These are phyloP conservation scores for Naganishia friedmannii DNA, from an alignment of 768 basidiomycete species.

Conservation along the genomic window DNA sequence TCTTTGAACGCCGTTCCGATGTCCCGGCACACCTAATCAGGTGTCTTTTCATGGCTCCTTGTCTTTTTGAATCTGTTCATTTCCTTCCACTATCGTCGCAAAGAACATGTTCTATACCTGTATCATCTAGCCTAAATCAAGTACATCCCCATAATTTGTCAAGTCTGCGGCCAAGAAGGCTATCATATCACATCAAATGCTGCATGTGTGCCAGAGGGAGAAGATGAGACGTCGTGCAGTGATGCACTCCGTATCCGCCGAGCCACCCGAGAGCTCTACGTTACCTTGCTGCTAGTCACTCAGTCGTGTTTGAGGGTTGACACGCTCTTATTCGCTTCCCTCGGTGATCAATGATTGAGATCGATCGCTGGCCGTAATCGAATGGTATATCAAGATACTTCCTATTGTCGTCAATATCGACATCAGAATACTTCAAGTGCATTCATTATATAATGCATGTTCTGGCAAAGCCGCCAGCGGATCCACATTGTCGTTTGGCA, in stretches of 20 bases:
- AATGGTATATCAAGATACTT: too few relatives aligned
- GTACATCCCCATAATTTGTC: background rate
- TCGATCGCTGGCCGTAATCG: too few relatives aligned
- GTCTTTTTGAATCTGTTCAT: background rate
- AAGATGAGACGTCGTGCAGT: too few relatives aligned
- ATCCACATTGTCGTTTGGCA: constrained; percentile 25
- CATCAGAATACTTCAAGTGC: background rate
- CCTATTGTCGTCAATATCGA: too few relatives aligned
- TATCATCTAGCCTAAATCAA: background rate
- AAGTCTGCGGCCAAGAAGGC: background rate
- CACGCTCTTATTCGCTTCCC: background rate
- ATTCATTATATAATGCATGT: constrained; percentile 8
- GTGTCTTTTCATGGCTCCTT: background rate
- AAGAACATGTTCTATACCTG: background rate
- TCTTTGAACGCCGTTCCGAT: background rate
- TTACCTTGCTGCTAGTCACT: too few relatives aligned
- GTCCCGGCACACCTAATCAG: background rate
- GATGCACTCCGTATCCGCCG: too few relatives aligned
- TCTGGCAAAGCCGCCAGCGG: background rate
- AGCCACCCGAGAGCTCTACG: too few relatives aligned
- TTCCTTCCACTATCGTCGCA: background rate
- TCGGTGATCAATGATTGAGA: too few relatives aligned
- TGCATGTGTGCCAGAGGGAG: too few relatives aligned
- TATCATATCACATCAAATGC: background rate
- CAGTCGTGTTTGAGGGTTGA: too few relatives aligned